These are phyloP conservation scores for Craterostigma plantagineum DNA, from an alignment of 257 asterid species.

Conservation along the genomic window DNA sequence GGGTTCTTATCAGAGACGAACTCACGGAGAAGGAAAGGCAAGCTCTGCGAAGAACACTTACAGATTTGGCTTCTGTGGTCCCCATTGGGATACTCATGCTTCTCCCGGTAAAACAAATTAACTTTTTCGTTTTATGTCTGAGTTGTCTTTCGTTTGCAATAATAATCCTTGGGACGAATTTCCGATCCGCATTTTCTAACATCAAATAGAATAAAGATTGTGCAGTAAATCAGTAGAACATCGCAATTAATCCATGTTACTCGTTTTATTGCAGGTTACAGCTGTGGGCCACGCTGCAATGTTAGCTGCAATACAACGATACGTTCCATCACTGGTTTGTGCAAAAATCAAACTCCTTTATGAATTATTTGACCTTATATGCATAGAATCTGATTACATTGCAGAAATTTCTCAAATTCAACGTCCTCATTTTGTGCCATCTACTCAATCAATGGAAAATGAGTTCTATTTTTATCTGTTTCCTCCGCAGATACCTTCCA, in stretches of 20 bases:
- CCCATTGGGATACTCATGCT: constrained; percentile 97
- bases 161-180: no score
- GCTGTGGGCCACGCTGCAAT: constrained; percentile 98
- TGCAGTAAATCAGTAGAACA: no score
- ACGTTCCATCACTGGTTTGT: constrained; percentile 71
- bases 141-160: no score
- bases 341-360: not conserved
- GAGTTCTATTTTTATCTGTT: no score
- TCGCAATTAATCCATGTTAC: no score
- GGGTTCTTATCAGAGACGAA: constrained; percentile 71
- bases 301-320: constrained; percentile 91
- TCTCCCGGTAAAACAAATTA: constrained; percentile 27
- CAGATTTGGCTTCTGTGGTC: constrained; percentile 89
- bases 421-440: no score
- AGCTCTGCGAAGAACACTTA: constrained; percentile 77
- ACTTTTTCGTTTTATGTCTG: no score
- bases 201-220: not conserved
- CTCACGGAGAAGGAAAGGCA: constrained; percentile 83
- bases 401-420: no score
- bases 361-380: constrained; percentile 10
- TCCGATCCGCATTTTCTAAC: no score
- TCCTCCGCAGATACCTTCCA: constrained; percentile 97
- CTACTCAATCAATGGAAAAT: no score
- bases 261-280: constrained; percentile 81
- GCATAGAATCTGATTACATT: no score